These are phyloP conservation scores for Smallanthus sonchifolius DNA, from an alignment of 129 eudicot species.

Conservation along the genomic window DNA sequence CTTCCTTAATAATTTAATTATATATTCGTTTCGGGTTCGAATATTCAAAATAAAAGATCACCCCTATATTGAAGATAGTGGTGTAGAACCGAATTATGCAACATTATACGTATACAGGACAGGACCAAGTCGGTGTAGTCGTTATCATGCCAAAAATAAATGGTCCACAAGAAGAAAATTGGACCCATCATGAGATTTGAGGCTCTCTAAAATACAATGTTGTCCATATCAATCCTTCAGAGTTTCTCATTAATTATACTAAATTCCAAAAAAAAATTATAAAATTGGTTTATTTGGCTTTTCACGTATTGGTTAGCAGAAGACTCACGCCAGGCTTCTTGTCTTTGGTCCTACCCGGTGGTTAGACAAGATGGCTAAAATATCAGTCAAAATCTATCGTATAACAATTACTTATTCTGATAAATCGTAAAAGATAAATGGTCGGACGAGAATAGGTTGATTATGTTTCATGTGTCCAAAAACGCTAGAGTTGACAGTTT, in stretches of 20 bases:
- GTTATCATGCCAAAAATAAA: constrained; percentile 7
- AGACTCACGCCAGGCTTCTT: not conserved
- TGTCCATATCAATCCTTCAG: constrained; percentile 5
- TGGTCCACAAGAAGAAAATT: not conserved
- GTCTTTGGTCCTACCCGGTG: not conserved
- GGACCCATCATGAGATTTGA: constrained; percentile 7
- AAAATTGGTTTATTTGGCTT: not conserved
- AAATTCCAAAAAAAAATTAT: not conserved
- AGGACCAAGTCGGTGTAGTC: constrained; percentile 21
- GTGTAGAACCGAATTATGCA: not conserved
- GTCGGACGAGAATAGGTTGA: too few relatives aligned
- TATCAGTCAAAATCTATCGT: not conserved
- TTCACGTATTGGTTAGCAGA: not conserved
- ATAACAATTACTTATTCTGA: not conserved
- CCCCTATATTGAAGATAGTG: not conserved
- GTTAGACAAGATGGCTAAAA: not conserved
- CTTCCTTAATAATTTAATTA: not conserved
- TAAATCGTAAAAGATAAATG: not conserved
- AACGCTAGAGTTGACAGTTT: constrained; percentile 9
- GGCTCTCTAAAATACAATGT: not conserved
- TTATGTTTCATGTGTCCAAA: not conserved
- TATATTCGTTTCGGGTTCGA: not conserved
- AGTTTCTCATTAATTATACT: not conserved
- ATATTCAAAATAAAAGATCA: not conserved
- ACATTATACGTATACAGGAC: not conserved